A percentile compares a stretch with the other conserved stretches of the same genome.
Evolutionary conservation across 148 eudicot species (phyloP).

Genomic region (Diospyros lotus): DNA sequence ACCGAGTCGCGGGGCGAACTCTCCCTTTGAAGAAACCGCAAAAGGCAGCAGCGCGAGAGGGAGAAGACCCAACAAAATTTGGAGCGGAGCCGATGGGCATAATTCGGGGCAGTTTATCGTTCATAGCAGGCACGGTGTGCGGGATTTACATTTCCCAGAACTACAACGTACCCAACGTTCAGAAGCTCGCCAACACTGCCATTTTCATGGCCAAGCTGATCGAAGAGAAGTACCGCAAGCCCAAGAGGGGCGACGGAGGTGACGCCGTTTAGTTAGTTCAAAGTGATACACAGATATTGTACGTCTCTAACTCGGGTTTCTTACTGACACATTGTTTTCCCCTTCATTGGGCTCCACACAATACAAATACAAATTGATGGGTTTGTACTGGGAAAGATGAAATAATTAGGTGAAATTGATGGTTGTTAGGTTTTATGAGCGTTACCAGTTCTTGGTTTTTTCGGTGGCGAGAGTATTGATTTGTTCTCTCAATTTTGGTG

Average conservation of each 20-base stretch:
- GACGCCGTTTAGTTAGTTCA: slow-evolving; percentile 13
- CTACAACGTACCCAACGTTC: slow-evolving; percentile 54
- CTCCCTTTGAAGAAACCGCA: too few relatives aligned
- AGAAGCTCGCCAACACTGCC: slow-evolving; percentile 35
- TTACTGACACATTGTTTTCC: not conserved
- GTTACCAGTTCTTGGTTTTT: too few relatives aligned
- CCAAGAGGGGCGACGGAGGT: slow-evolving; percentile 27
- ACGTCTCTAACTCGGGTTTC: not conserved
- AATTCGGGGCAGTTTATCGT: slow-evolving; percentile 39
- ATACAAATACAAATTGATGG: not conserved
- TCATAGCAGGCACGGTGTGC: slow-evolving; percentile 45
- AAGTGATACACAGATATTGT: not conserved
- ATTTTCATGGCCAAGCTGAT: slow-evolving; percentile 36
- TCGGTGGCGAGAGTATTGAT: too few relatives aligned
- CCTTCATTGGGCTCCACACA: not conserved
- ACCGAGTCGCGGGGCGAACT: too few relatives aligned
- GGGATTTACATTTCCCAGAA: slow-evolving; percentile 75
- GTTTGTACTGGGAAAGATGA: not conserved
- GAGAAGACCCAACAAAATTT: not conserved
- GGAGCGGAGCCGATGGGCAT: slow-evolving; percentile 34
- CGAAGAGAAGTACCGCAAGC: slow-evolving; percentile 52
- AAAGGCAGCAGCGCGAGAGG: not conserved
- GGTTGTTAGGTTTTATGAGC: not conserved
- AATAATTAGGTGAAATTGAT: not conserved
- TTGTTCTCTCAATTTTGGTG: too few relatives aligned